Conservation (phyloP, 805 yeast genomes). For the Sugiyamaella qingdaonensis region DNA sequence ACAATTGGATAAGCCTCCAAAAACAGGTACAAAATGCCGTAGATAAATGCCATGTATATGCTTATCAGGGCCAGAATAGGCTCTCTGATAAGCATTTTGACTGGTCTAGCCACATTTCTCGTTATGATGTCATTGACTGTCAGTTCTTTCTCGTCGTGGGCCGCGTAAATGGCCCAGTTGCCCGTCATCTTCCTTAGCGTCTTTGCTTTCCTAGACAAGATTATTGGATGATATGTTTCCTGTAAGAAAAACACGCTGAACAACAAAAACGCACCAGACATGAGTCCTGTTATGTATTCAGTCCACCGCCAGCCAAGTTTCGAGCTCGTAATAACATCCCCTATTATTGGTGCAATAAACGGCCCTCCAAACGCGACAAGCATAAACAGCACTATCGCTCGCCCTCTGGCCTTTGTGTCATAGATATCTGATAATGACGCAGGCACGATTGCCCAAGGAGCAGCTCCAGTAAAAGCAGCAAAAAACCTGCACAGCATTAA, state of each 20-base stretch:
- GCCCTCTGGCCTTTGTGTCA: constrained; percentile 62
- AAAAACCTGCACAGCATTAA: constrained; percentile 73
- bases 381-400: constrained; percentile 66
- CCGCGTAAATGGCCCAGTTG: constrained; percentile 79
- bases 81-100: constrained; percentile 61
- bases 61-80: constrained; percentile 69
- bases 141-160: constrained; percentile 61
- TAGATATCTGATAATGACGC: constrained; percentile 84
- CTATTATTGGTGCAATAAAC: constrained; percentile 73
- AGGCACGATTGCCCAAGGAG: constrained; percentile 81
- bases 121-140: constrained; percentile 55
- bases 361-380: constrained; percentile 78
- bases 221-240: constrained; percentile 71
- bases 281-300: constrained; percentile 62
- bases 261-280: constrained; percentile 44
- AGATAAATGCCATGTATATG: constrained; percentile 70
- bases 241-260: constrained; percentile 43
- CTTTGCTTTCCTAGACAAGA: constrained; percentile 59
- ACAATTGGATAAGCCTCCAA: constrained; percentile 74
- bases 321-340: constrained; percentile 55
- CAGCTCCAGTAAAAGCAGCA: constrained; percentile 78
- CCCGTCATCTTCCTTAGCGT: constrained; percentile 62
- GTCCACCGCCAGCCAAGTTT: constrained; percentile 84
- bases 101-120: constrained; percentile 64
- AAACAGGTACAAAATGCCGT: constrained; percentile 71